Evolutionary conservation across 768 basidiomycete genomes (phyloP).

Genomic region (Daedaleopsis sinensis): DNA sequence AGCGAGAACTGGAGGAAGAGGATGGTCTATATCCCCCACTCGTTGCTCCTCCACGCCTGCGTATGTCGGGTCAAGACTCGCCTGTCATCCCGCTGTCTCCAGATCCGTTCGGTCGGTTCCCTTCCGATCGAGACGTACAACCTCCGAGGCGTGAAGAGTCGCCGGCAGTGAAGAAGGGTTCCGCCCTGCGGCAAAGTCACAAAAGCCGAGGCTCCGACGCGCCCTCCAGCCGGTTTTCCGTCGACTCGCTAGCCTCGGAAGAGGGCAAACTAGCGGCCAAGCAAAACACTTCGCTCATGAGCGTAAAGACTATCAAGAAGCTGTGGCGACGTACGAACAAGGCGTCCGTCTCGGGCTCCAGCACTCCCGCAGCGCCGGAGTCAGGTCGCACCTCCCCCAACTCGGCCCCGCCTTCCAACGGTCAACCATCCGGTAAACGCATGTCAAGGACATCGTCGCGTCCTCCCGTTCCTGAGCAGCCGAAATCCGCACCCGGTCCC

Average conservation of each 20-base stretch:
- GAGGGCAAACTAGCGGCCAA: constrained; percentile 23
- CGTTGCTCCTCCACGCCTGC: constrained; percentile 32
- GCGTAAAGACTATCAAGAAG: constrained; percentile 72
- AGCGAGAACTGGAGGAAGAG: constrained; percentile 47
- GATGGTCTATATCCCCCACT: constrained; percentile 48
- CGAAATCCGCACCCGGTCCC: constrained; percentile 40
- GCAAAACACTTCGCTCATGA: constrained; percentile 52
- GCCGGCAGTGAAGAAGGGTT: neutral
- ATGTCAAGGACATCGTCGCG: constrained; percentile 18
- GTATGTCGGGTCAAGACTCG: constrained; percentile 36
- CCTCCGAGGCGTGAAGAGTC: constrained; percentile 19
- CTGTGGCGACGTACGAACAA: constrained; percentile 78
- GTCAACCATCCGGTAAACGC: constrained; percentile 14
- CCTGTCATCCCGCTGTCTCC: constrained; percentile 83
- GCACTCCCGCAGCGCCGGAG: constrained; percentile 16
- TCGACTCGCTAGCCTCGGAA: constrained; percentile 33
- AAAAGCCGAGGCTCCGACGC: constrained; percentile 22
- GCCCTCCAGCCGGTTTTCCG: constrained; percentile 62
- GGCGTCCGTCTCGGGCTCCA: constrained; percentile 22
- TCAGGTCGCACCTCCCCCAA: constrained; percentile 31
- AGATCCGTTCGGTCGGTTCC: constrained; percentile 78
- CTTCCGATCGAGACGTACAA: constrained; percentile 42
- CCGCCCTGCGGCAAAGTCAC: constrained; percentile 4
- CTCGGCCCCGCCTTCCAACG: constrained; percentile 15
- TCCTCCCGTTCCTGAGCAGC: constrained; percentile 19